Percentiles rank a stretch among this genome's conserved stretches.
Evolutionary conservation across 345 rosid species (phyloP).

Genomic region (Corchorus capsularis): DNA sequence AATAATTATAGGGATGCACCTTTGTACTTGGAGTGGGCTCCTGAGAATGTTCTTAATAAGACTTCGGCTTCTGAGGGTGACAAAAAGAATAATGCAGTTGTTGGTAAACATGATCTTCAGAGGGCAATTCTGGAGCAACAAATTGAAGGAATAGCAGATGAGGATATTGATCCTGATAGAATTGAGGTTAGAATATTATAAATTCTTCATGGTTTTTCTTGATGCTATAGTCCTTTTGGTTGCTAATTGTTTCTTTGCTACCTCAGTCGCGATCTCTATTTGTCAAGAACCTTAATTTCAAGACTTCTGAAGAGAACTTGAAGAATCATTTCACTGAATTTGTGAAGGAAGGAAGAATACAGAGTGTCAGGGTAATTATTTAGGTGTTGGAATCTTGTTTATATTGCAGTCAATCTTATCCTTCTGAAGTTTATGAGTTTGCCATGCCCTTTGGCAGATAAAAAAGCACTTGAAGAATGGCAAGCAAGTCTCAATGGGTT

Average conservation of each 20-base stretch:
- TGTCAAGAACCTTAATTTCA: slow-evolving; percentile 93
- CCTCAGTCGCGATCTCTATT: slow-evolving; percentile 80
- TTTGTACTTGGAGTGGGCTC: slow-evolving; percentile 96
- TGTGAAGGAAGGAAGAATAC: slow-evolving; percentile 71
- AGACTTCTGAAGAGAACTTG: slow-evolving; percentile 78
- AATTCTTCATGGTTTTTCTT: background rate
- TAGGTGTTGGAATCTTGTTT: background rate
- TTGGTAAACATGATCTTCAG: slow-evolving; percentile 62
- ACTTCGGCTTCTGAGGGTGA: slow-evolving; percentile 36
- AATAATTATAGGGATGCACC: slow-evolving; percentile 76
- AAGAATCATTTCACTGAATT: slow-evolving; percentile 66
- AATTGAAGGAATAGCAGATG: slow-evolving; percentile 55
- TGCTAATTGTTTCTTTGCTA: slow-evolving; percentile 27
- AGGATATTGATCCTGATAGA: slow-evolving; percentile 75
- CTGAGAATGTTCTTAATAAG: slow-evolving; percentile 61
- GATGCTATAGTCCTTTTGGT: slow-evolving; percentile 3
- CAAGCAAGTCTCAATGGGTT: slow-evolving; percentile 81
- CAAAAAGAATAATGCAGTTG: slow-evolving; percentile 40
- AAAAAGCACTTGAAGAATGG: slow-evolving; percentile 82
- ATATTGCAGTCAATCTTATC: slow-evolving; percentile 18
- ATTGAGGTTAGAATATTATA: slow-evolving; percentile 56
- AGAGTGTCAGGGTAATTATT: slow-evolving; percentile 72
- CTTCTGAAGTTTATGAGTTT: slow-evolving; percentile 20
- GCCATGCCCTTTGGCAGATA: slow-evolving; percentile 49
- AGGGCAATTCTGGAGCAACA: slow-evolving; percentile 65